Percentiles rank a stretch among this genome's conserved stretches.
phyloP scores from a whole-genome alignment of 306 rosid genomes.

The Vigna angularis region DNA sequence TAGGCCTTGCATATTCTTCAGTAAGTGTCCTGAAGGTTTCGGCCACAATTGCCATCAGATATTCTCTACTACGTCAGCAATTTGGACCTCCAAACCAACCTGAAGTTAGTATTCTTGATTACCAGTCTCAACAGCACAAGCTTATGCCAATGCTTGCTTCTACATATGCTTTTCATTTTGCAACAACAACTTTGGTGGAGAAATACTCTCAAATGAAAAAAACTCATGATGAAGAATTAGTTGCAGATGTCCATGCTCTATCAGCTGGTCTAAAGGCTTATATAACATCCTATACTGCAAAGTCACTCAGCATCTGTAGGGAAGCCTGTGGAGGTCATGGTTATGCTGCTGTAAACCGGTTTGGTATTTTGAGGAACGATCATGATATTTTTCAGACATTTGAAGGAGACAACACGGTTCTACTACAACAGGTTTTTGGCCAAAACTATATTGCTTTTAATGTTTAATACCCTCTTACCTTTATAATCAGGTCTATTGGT shows the following conservation, averaged over 20 bases:
- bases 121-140: slow-evolving; percentile 97
- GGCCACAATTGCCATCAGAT: slow-evolving; percentile 81
- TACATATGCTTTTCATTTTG: slow-evolving; percentile 87
- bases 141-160: slow-evolving; percentile 99
- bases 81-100: slow-evolving; percentile 97
- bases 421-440: slow-evolving; percentile 85
- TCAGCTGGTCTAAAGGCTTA: slow-evolving; percentile 97
- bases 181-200: slow-evolving; percentile 72
- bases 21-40: slow-evolving; percentile 87
- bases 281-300: slow-evolving; percentile 85
- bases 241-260: slow-evolving; percentile 87
- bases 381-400: slow-evolving; percentile 98
- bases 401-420: slow-evolving; percentile 99
- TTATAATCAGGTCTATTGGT: slow-evolving; percentile 29
- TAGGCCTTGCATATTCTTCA: slow-evolving; percentile 92
- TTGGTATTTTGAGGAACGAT: slow-evolving; percentile 91
- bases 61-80: slow-evolving; percentile 91
- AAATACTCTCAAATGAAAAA: slow-evolving; percentile 86
- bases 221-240: slow-evolving; percentile 78
- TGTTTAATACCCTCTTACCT: neutral
- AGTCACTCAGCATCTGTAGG: slow-evolving; percentile 91
- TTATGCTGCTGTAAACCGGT: slow-evolving; percentile 92
- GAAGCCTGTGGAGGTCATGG: slow-evolving; percentile 99
- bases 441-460: slow-evolving; percentile 26
- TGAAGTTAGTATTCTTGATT: slow-evolving; percentile 87